Conservation (phyloP, 345 rosid species). For the Ceriops decandra region DNA sequence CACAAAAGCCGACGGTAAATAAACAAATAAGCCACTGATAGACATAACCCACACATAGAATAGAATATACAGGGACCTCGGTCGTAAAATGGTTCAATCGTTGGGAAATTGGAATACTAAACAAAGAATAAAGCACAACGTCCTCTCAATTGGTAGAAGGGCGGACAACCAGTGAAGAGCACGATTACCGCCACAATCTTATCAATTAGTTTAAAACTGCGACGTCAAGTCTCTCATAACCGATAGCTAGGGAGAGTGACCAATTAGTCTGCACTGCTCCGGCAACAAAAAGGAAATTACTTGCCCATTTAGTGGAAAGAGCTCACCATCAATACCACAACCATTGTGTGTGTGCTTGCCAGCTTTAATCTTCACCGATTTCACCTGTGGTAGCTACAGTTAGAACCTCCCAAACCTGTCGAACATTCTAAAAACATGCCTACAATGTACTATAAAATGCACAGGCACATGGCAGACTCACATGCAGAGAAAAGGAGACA, state of each 20-base stretch:
- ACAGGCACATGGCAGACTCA: no score
- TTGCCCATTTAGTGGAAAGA: slow-evolving; percentile 78
- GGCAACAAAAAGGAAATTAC: slow-evolving; percentile 78
- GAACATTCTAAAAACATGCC: neutral
- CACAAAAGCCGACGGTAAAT: neutral
- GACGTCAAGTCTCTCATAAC: neutral
- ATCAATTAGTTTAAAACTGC: neutral
- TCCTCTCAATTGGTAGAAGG: neutral
- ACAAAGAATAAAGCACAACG: neutral
- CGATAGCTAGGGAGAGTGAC: slow-evolving; percentile 32
- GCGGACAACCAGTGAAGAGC: neutral
- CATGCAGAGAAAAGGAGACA: no score
- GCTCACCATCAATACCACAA: slow-evolving; percentile 94
- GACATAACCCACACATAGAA: slow-evolving; percentile 15
- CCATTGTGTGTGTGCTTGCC: slow-evolving; percentile 72
- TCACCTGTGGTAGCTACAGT: slow-evolving; percentile 53
- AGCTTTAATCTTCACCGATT: slow-evolving; percentile 81
- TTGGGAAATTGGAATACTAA: neutral
- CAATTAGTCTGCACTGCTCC: slow-evolving; percentile 92
- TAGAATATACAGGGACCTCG: slow-evolving; percentile 22
- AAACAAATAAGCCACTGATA: slow-evolving; percentile 11
- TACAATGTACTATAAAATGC: no score
- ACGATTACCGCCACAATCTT: neutral
- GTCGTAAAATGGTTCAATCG: slow-evolving; percentile 7
- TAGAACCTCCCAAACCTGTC: slow-evolving; percentile 1